phyloP scores from a whole-genome alignment of 495 filamentous ascomycete genomes.

The Monascus purpureus region DNA sequence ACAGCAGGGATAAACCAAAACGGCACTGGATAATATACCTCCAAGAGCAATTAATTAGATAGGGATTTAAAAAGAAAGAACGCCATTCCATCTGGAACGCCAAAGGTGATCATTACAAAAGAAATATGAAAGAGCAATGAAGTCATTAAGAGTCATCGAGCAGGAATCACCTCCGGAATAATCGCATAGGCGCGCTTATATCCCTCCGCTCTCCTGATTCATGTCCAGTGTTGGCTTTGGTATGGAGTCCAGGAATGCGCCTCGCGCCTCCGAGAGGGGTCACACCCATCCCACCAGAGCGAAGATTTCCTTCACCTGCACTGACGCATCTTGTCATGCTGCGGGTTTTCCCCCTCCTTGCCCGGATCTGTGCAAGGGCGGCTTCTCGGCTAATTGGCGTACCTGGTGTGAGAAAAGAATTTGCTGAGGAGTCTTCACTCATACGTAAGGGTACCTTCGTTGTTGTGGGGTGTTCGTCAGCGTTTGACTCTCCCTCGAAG shows the following conservation, averaged over 20 bases:
- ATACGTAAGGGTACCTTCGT: conserved; percentile 22
- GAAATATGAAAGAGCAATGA: conserved; percentile 7
- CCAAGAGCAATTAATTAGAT: conserved; percentile 6
- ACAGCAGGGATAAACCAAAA: conserved; percentile 6
- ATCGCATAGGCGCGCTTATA: conserved; percentile 25
- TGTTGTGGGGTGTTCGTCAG: conserved; percentile 8
- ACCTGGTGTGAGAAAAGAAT: conserved; percentile 17
- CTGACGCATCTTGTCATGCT: conserved; percentile 32
- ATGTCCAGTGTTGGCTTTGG: conserved; percentile 15
- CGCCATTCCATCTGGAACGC: no score
- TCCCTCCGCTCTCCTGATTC: conserved; percentile 22
- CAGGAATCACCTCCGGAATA: conserved; percentile 19
- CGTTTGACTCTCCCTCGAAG: conserved; percentile 1
- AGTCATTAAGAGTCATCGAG: conserved; percentile 1
- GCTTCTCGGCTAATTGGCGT: conserved; percentile 35
- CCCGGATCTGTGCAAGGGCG: conserved; percentile 37
- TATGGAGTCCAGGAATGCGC: conserved; percentile 24
- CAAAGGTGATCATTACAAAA: no score
- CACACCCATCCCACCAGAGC: conserved; percentile 11
- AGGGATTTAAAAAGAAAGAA: neutral
- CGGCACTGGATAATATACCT: conserved; percentile 3
- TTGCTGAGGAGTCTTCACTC: conserved; percentile 10
- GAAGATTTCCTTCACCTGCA: conserved; percentile 20
- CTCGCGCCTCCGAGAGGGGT: conserved; percentile 16
- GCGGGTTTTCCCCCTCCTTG: conserved; percentile 30